Base-by-base conservation (phyloP, 23 red algal genomes). In the Chondrus crispus region DNA sequence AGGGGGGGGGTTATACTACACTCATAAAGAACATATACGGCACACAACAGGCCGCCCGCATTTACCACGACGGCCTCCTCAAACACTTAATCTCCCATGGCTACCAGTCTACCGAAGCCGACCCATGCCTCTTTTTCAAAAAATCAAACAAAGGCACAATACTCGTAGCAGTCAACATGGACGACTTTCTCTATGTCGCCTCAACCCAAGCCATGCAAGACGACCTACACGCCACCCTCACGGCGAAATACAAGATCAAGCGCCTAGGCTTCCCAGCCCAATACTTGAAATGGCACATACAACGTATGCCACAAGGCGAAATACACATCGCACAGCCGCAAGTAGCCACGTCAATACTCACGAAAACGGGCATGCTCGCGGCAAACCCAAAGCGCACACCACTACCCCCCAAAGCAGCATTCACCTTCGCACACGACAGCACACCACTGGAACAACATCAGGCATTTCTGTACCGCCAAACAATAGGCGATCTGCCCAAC, bases 1-100 rank as follows among this genome's bases (percentile, higher is more conserved):
- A n/a, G n/a, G n/a, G n/a, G n/a, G n/a, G n/a, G n/a, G n/a, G n/a
- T n/a, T n/a, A n/a, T n/a, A n/a, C n/a, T n/a, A n/a, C n/a, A n/a
- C n/a, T n/a, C n/a, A n/a, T n/a, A n/a, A n/a, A n/a, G n/a, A 91
- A 91, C 73, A 71, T 91, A 5, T 91, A 81, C 70, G 73, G 73
- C 22, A 81, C 51, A 35, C 72, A 4, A 46, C 53, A 37, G 20
- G 50, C 30, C 5, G 28, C 53, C 53, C 53, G 49, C 24, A 58
- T 43, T 36, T 91, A 81, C 42, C 20, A 47, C 5, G 37, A 57
- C 16, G 54, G 72, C 39, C 45, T 62, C 30, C 38, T 82, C 18
- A 48, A 41, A 5, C 57, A 39, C 52, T 33, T 44, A 4, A 43
- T 29, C 38, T 35, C 22, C 40, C 33, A 55, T 26, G 74, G 6